Conservation (phyloP, 768 basidiomycete genomes). For the Agrocybe pediades region DNA sequence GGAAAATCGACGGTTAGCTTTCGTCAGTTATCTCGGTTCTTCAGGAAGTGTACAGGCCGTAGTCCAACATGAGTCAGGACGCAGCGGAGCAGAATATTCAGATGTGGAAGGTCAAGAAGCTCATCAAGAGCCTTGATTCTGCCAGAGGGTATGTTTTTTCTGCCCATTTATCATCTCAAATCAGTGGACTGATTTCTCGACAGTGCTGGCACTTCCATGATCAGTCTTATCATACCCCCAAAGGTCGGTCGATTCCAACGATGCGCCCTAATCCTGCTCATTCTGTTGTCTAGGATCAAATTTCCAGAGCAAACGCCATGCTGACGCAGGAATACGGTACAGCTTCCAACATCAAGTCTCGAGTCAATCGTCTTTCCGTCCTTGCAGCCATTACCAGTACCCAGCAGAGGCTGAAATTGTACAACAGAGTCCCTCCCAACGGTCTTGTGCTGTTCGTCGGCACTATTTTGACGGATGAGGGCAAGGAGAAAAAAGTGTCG, state of each 20-base stretch:
- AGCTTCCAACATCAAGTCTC: slow-evolving; percentile 99
- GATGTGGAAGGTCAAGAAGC: slow-evolving; percentile 99
- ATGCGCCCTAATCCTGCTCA: slow-evolving; percentile 12
- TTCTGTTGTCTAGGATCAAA: slow-evolving; percentile 71
- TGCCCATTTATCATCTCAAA: slow-evolving; percentile 13
- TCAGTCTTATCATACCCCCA: slow-evolving; percentile 95
- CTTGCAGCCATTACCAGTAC: slow-evolving; percentile 98
- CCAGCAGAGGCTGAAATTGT: slow-evolving; percentile 95
- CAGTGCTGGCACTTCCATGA: slow-evolving; percentile 98
- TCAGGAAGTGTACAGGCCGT: slow-evolving; percentile 33
- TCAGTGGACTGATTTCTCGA: slow-evolving; percentile 22
- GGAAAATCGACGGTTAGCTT: slow-evolving; percentile 26
- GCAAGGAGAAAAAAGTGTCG: slow-evolving; percentile 99
- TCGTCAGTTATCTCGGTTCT: slow-evolving; percentile 28
- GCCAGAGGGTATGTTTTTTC: slow-evolving; percentile 72
- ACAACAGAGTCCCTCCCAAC: slow-evolving; percentile 94
- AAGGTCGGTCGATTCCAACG: slow-evolving; percentile 50
- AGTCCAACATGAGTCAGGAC: slow-evolving; percentile 77
- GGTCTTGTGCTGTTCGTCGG: slow-evolving; percentile 98
- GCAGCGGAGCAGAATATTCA: slow-evolving; percentile 93
- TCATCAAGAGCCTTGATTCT: slow-evolving; percentile 95
- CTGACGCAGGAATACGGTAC: slow-evolving; percentile 98
- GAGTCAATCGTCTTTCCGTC: slow-evolving; percentile 96
- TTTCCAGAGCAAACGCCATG: slow-evolving; percentile 93
- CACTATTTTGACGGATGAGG: slow-evolving; percentile 96